phyloP scores from a whole-genome alignment of 2,329 filamentous ascomycete genomes.

The Neofusicoccum sp. region DNA sequence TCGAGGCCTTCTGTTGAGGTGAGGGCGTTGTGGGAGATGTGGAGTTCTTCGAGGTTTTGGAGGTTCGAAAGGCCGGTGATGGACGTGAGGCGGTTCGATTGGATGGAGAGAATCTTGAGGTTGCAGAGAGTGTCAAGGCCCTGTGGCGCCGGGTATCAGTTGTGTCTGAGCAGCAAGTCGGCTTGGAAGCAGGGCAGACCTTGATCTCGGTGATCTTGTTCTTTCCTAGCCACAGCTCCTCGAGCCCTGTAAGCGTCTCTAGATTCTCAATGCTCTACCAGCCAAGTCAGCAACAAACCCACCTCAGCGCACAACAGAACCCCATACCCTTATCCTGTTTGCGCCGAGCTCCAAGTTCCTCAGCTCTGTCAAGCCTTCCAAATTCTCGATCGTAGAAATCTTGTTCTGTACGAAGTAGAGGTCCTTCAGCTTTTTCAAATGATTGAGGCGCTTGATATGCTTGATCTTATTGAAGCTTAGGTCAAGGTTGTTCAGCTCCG shows the following conservation, averaged over 20 bases:
- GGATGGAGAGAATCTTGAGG: slow-evolving; percentile 85
- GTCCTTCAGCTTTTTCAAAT: slow-evolving; percentile 75
- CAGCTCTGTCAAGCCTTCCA: slow-evolving; percentile 72
- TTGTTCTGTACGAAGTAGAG: slow-evolving; percentile 95
- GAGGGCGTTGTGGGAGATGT: slow-evolving; percentile 93
- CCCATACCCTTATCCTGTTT: slow-evolving; percentile 66
- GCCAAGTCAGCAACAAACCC: not conserved
- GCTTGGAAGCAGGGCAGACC: slow-evolving; percentile 33
- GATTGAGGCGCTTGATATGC: slow-evolving; percentile 85
- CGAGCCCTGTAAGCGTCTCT: slow-evolving; percentile 71
- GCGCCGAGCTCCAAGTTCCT: slow-evolving; percentile 87
- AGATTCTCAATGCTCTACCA: slow-evolving; percentile 69
- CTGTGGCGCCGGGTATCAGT: slow-evolving; percentile 26
- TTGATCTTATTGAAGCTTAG: slow-evolving; percentile 99
- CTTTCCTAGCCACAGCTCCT: slow-evolving; percentile 91
- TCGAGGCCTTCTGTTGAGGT: slow-evolving; percentile 69
- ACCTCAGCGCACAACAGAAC: slow-evolving; percentile 31
- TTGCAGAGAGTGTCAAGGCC: slow-evolving; percentile 72
- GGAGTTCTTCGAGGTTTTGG: slow-evolving; percentile 81
- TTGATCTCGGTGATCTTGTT: slow-evolving; percentile 89
- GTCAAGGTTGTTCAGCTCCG: slow-evolving; percentile 75
- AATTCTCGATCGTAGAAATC: slow-evolving; percentile 80
- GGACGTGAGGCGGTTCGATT: slow-evolving; percentile 85
- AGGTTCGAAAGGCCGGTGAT: slow-evolving; percentile 74
- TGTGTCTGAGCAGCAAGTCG: not conserved